Evolutionary conservation across 1,284 basidiomycete genomes (phyloP).

Genomic region (Wallemia mellicola): DNA sequence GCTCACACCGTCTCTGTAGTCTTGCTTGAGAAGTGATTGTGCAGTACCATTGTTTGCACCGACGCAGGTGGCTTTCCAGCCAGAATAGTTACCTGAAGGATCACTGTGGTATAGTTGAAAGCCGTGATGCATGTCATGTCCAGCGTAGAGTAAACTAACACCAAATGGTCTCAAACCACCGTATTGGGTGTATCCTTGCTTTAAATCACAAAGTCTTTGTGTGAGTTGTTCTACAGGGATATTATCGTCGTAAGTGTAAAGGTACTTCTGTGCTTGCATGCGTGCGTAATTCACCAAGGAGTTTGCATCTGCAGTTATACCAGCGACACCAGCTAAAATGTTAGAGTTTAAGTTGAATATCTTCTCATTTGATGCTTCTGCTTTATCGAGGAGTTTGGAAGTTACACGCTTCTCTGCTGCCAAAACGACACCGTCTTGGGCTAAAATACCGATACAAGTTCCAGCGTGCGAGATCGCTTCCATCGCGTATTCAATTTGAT

Average conservation of each 20-base stretch:
- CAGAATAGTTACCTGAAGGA: constrained; percentile 91
- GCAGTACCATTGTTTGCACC: constrained; percentile 89
- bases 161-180: constrained; percentile 94
- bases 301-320: constrained; percentile 88
- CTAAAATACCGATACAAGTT: constrained; percentile 76
- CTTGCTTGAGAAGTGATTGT: constrained; percentile 80
- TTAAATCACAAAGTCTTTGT: constrained; percentile 79
- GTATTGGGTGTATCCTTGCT: constrained; percentile 94
- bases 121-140: constrained; percentile 77
- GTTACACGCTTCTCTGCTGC: constrained; percentile 99
- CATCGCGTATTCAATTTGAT: constrained; percentile 88
- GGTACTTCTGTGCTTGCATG: constrained; percentile 60
- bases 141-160: constrained; percentile 83
- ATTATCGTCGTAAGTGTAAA: constrained; percentile 77
- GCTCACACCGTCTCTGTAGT: constrained; percentile 83
- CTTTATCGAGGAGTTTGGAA: constrained; percentile 77
- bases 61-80: constrained; percentile 97
- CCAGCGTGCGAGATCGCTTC: constrained; percentile 93
- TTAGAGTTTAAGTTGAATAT: constrained; percentile 84
- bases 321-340: constrained; percentile 78
- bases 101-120: constrained; percentile 98
- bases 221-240: constrained; percentile 91
- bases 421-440: constrained; percentile 83
- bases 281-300: constrained; percentile 87
- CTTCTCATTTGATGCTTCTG: constrained; percentile 71